phyloP scores from a whole-genome alignment of 176 grass and related monocot species.

The Oryza officinalis region DNA sequence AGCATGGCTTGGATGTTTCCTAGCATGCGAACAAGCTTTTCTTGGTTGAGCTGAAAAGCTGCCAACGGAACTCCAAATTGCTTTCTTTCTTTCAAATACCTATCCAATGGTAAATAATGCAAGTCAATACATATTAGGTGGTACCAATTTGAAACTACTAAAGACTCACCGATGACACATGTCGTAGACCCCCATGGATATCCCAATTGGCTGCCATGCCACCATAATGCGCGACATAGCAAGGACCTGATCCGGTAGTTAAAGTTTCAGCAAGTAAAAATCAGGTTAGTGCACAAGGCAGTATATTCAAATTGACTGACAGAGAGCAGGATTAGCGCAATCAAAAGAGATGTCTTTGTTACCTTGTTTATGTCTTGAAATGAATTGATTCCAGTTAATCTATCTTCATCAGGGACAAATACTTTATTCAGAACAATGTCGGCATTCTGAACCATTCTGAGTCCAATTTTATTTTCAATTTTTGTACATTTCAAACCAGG shows the following conservation, averaged over 20 bases:
- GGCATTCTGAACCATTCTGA: constrained; percentile 93
- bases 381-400: constrained; percentile 67
- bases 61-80: constrained; percentile 92
- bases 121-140: neutral
- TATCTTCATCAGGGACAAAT: constrained; percentile 91
- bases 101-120: constrained; percentile 20
- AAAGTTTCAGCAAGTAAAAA: constrained; percentile 9
- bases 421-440: constrained; percentile 83
- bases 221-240: constrained; percentile 85
- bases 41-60: constrained; percentile 95
- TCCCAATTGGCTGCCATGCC: constrained; percentile 89
- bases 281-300: constrained; percentile 1
- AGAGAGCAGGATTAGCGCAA: neutral
- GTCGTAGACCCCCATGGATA: constrained; percentile 91
- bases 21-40: constrained; percentile 95
- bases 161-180: constrained; percentile 71
- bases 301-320: neutral
- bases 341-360: neutral
- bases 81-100: constrained; percentile 93
- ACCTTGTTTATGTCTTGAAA: constrained; percentile 94
- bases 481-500: constrained; percentile 79
- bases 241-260: constrained; percentile 57
- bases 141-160: neutral
- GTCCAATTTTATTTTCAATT: constrained; percentile 94
- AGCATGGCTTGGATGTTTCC: constrained; percentile 95